Evolutionary conservation across 129 eudicot genomes (phyloP), one percentile per base, ranked within the genome.

Genomic region (Centella asiatica): DNA sequence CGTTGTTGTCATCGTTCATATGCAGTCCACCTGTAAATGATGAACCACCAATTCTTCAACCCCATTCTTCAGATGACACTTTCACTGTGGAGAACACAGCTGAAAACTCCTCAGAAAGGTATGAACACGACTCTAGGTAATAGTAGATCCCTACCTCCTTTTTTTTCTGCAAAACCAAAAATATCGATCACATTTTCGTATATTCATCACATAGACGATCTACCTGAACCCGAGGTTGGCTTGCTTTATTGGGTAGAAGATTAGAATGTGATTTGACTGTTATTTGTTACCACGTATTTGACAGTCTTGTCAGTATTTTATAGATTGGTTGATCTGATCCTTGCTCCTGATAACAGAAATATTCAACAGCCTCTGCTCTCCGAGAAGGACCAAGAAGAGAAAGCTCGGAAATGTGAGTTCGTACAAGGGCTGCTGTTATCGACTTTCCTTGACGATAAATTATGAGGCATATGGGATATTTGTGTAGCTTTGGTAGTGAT

Each of bases 331-430:
- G n/a, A 53, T 33, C 39, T 28, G 5, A 24, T 44, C 24, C 60
- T 24, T 26, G 20, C 56, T 52, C 31, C 17, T 73, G 19, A 7
- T 52, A 52, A 59, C 82, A 81, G 88, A 68, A 68, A 63, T 44
- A 67, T 28, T 24, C 77, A 75, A 58, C 74, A 60, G 36, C 58
- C 64, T 51, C 60, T 45, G 48, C 76, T 86, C 29, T 92, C 88
- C 4, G 89, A 75, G 32, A 82, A 92, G 70, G 99, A 92, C 66
- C 83, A 84, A 27, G 85, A 78, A 76, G 99, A 92, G 95, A 81
- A 78, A 77, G 76, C 84, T 59, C 72, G 77, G 62, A 81, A 65
- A 73, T 81, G 90, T 58, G 90, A 78, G 66, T 87, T 92, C 76
- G 99, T 92, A 24, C 96, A 77, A 66, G 96, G 90, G 57, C 74